phyloP scores from a whole-genome alignment of 2,329 filamentous ascomycete species.

The Colletotrichum sp. region DNA sequence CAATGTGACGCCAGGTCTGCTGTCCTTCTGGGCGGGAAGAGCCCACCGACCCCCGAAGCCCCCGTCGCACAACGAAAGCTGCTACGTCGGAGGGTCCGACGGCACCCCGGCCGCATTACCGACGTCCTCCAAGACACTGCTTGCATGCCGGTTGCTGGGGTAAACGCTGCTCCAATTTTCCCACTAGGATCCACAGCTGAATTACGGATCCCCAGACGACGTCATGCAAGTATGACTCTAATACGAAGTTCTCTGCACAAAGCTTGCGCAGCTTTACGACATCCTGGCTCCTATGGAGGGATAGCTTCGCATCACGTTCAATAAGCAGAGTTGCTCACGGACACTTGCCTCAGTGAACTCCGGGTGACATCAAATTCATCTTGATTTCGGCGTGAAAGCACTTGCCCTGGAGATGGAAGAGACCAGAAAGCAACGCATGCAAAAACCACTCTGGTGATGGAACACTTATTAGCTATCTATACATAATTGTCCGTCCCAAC shows the following conservation, averaged over 20 bases:
- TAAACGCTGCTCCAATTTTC: conserved; percentile 12
- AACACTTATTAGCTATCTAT: background rate
- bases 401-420: background rate
- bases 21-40: background rate
- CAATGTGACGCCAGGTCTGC: background rate
- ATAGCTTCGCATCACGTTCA: background rate
- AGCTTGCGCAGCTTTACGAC: background rate
- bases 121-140: background rate
- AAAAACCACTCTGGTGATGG: background rate
- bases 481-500: background rate
- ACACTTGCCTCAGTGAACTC: background rate
- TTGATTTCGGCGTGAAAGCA: background rate
- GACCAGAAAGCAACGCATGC: background rate
- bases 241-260: background rate
- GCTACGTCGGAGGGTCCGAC: conserved; percentile 10
- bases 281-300: background rate
- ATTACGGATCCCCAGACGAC: conserved; percentile 17
- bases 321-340: background rate
- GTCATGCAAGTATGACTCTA: conserved; percentile 17
- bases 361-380: background rate
- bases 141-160: conserved; percentile 12
- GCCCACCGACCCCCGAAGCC: background rate
- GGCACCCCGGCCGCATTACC: conserved; percentile 4
- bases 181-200: background rate
- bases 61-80: background rate